Percentiles rank a stretch among this genome's conserved stretches.
These are phyloP conservation scores for Garcia nutans DNA, from an alignment of 345 rosid genomes.

Conservation along the genomic window DNA sequence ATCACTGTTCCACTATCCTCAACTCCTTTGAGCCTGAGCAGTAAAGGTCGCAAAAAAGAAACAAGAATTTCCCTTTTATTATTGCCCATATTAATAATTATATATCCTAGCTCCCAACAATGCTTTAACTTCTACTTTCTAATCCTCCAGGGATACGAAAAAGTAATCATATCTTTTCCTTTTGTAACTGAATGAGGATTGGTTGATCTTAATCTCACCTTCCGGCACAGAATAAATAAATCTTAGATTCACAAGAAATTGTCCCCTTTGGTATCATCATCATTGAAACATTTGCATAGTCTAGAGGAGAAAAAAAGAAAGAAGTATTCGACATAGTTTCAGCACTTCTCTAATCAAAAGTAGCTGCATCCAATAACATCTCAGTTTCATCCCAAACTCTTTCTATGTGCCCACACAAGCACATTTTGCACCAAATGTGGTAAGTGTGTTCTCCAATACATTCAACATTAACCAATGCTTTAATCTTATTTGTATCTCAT, in stretches of 20 bases:
- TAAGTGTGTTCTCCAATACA: not conserved
- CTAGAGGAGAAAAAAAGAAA: slow-evolving; percentile 11
- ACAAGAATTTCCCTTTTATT: not conserved
- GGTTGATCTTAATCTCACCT: slow-evolving; percentile 26
- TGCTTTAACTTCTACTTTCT: slow-evolving; percentile 6
- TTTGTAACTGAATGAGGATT: slow-evolving; percentile 27
- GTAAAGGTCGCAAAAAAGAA: not conserved
- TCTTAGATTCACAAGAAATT: slow-evolving; percentile 7
- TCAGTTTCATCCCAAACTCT: not conserved
- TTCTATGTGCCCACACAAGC: not conserved
- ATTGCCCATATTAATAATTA: not conserved
- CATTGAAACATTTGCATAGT: slow-evolving; percentile 6
- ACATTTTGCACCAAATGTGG: slow-evolving; percentile 1
- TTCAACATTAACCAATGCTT: not conserved
- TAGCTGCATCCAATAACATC: slow-evolving; percentile 12
- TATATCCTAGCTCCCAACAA: slow-evolving; percentile 4
- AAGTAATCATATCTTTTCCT: slow-evolving; percentile 14
- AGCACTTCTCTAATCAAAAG: slow-evolving; percentile 15
- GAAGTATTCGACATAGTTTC: slow-evolving; percentile 4
- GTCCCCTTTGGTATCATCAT: slow-evolving; percentile 14
- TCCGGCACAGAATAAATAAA: slow-evolving; percentile 20
- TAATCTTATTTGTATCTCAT: not conserved
- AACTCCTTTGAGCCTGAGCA: not conserved
- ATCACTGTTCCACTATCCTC: not conserved
- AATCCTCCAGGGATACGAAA: slow-evolving; percentile 15